These are phyloP conservation scores for Hericium alpestre DNA, from an alignment of 768 basidiomycete genomes.

Conservation along the genomic window DNA sequence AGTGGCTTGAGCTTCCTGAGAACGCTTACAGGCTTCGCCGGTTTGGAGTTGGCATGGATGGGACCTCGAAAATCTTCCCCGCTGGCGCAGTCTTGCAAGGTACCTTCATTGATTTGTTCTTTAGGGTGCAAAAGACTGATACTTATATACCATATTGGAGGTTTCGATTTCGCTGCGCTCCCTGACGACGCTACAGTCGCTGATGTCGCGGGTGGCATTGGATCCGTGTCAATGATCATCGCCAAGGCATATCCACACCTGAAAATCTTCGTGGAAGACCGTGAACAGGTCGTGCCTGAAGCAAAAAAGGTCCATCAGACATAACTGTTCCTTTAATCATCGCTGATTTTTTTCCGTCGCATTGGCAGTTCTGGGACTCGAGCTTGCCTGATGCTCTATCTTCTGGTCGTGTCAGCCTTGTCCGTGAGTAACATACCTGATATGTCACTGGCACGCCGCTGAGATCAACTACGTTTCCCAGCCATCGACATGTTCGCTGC, in stretches of 20 bases:
- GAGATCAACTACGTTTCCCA: not conserved
- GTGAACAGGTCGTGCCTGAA: not conserved
- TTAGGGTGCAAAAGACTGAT: not conserved
- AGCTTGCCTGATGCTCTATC: not conserved
- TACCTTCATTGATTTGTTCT: not conserved
- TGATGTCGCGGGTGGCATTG: slow-evolving; percentile 1
- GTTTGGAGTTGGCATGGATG: not conserved
- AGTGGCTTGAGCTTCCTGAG: not conserved
- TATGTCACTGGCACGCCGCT: not conserved
- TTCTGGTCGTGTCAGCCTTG: not conserved
- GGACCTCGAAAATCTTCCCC: not conserved
- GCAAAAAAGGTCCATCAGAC: not conserved
- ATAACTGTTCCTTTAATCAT: not conserved
- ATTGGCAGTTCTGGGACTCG: not conserved
- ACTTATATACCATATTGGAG: not conserved
- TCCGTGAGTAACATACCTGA: not conserved
- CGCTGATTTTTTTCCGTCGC: not conserved
- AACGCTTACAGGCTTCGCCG: not conserved
- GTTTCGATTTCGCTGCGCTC: not conserved
- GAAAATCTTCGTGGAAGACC: not conserved
- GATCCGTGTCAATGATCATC: not conserved
- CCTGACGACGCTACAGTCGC: not conserved
- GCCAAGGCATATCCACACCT: not conserved
- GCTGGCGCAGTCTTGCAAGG: not conserved
- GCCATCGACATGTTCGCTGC: not conserved